phyloP scores from a whole-genome alignment of 2,329 filamentous ascomycete genomes.

The Pseudofabraea citricarpa region DNA sequence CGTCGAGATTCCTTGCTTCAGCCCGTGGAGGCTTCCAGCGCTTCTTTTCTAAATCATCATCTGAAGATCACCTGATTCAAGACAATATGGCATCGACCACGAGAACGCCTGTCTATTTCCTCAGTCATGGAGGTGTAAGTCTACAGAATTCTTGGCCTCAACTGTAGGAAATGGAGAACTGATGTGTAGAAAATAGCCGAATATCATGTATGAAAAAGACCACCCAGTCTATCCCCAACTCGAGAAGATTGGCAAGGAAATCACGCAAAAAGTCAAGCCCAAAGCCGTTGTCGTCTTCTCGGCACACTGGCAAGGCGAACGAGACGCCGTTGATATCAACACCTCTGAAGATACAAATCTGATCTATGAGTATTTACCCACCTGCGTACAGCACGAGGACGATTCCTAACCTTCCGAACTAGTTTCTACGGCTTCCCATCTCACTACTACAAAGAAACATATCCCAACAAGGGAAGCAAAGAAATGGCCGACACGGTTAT shows the following conservation, averaged over 20 bases:
- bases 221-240: slow-evolving; percentile 65
- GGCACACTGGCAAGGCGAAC: slow-evolving; percentile 66
- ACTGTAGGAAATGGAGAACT: not conserved
- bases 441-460: slow-evolving; percentile 64
- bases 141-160: not conserved
- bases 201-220: slow-evolving; percentile 61
- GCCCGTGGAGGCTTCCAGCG: not conserved
- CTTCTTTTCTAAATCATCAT: not conserved
- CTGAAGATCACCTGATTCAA: not conserved
- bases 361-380: slow-evolving; percentile 57
- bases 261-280: slow-evolving; percentile 65
- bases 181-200: slow-evolving; percentile 37
- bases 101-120: slow-evolving; percentile 20
- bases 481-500: slow-evolving; percentile 56
- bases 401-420: not conserved
- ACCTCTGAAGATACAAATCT: slow-evolving; percentile 57
- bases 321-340: slow-evolving; percentile 58
- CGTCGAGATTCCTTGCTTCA: slow-evolving; percentile 1
- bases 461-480: slow-evolving; percentile 57
- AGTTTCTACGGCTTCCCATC: slow-evolving; percentile 68
- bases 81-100: slow-evolving; percentile 12
- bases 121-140: slow-evolving; percentile 23
- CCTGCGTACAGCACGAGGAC: not conserved
- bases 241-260: slow-evolving; percentile 61
- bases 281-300: slow-evolving; percentile 72